Evolutionary conservation across 805 yeast genomes (phyloP).

Genomic region (Helenozyma baotianmanensis): DNA sequence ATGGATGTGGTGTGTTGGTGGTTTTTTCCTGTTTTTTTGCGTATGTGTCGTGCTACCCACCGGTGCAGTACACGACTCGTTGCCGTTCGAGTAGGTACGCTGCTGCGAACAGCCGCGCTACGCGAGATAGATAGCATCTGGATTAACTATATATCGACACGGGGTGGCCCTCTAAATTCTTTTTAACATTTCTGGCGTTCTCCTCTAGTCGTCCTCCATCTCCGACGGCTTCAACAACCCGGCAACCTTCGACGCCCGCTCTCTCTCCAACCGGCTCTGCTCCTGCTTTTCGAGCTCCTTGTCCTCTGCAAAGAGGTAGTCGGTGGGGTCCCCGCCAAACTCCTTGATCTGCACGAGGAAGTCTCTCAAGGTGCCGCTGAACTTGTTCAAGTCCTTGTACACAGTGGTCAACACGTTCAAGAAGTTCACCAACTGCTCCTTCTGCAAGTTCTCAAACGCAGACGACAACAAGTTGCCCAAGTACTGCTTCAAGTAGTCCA

Average conservation of each 20-base stretch:
- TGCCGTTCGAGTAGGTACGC: no score
- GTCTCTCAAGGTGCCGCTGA: constrained; percentile 85
- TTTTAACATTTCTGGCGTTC: neutral
- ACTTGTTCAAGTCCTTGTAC: constrained; percentile 68
- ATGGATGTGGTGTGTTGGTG: neutral
- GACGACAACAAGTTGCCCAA: constrained; percentile 73
- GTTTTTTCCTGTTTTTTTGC: no score
- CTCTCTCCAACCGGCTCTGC: constrained; percentile 64
- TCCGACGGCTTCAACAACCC: constrained; percentile 94
- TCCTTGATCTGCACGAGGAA: constrained; percentile 95
- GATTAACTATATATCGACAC: no score
- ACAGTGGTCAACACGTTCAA: constrained; percentile 69
- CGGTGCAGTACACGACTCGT: no score
- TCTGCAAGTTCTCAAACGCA: constrained; percentile 90
- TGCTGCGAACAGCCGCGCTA: no score
- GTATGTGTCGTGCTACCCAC: no score
- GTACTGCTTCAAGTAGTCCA: constrained; percentile 72
- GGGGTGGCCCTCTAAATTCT: no score
- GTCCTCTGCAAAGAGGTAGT: constrained; percentile 91
- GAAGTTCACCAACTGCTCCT: constrained; percentile 78
- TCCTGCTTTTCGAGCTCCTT: constrained; percentile 72
- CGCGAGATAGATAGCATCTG: no score
- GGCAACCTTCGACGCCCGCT: constrained; percentile 81
- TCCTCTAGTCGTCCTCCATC: constrained; percentile 64
- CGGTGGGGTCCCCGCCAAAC: constrained; percentile 92